A percentile compares a stretch with the other conserved stretches of the same genome.
phyloP scores from a whole-genome alignment of 148 eudicot genomes.

The Euryodendron excelsum region DNA sequence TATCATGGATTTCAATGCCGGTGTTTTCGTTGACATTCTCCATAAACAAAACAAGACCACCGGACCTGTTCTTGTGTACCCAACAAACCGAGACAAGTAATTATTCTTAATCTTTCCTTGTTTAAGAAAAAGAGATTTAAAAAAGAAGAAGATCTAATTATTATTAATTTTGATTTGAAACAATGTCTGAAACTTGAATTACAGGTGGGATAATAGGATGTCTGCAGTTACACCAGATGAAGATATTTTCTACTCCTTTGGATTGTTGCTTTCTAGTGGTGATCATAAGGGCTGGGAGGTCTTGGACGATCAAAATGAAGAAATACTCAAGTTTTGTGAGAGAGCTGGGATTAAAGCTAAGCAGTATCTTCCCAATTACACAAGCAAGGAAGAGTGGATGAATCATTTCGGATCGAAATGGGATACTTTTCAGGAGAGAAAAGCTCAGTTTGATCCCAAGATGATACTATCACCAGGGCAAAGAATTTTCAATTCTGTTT shows the following conservation, averaged over 20 bases:
- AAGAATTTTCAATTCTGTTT: constrained; percentile 43
- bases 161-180: not conserved
- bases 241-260: constrained; percentile 68
- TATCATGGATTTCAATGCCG: constrained; percentile 51
- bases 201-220: constrained; percentile 90
- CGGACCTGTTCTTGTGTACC: constrained; percentile 78
- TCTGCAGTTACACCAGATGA: constrained; percentile 73
- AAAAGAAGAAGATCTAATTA: no score
- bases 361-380: constrained; percentile 78
- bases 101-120: constrained; percentile 5
- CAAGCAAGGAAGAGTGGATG: constrained; percentile 56
- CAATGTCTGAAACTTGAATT: not conserved
- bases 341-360: no score
- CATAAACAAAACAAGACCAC: constrained; percentile 32
- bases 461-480: constrained; percentile 87
- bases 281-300: constrained; percentile 35
- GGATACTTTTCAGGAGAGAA: constrained; percentile 52
- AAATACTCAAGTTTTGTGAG: constrained; percentile 52
- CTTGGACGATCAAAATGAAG: constrained; percentile 50
- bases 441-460: constrained; percentile 71
- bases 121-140: not conserved
- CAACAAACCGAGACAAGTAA: constrained; percentile 67
- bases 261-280: constrained; percentile 58
- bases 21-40: constrained; percentile 51
- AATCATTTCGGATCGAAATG: constrained; percentile 78